Conservation (phyloP, 2,329 filamentous ascomycete species). For the Laburnicola sp. region DNA sequence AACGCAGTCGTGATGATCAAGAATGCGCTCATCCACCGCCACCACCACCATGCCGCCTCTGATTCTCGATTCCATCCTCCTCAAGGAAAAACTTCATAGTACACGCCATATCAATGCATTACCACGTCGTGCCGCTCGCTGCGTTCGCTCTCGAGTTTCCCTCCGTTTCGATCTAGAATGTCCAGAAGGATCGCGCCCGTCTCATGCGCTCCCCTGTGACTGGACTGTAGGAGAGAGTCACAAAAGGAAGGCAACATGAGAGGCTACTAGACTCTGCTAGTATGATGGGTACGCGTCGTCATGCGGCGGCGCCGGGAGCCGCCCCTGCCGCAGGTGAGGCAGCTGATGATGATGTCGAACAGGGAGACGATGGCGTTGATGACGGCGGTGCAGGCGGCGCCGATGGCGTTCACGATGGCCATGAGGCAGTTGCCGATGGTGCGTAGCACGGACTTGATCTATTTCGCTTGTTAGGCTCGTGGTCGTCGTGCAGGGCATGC, state of each 20-base stretch:
- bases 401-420: slow-evolving; percentile 53
- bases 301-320: slow-evolving; percentile 43
- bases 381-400: slow-evolving; percentile 51
- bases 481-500: not conserved
- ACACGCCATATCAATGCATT: not conserved
- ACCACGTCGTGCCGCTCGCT: too few relatives aligned
- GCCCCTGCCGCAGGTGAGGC: slow-evolving; percentile 53
- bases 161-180: too few relatives aligned
- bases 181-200: too few relatives aligned
- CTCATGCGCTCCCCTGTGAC: too few relatives aligned
- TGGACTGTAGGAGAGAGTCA: too few relatives aligned
- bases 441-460: slow-evolving; percentile 51
- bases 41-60: not conserved
- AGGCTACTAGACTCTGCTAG: slow-evolving; percentile 43
- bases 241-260: slow-evolving; percentile 11
- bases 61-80: not conserved
- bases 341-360: slow-evolving; percentile 54
- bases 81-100: not conserved
- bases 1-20: slow-evolving; percentile 7
- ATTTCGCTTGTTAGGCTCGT: slow-evolving; percentile 22
- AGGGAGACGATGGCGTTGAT: slow-evolving; percentile 55
- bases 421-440: slow-evolving; percentile 53
- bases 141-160: too few relatives aligned
- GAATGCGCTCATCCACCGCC: slow-evolving; percentile 2
- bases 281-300: slow-evolving; percentile 41